These are phyloP conservation scores for Silybum marianum DNA, from an alignment of 129 eudicot genomes.

Conservation along the genomic window DNA sequence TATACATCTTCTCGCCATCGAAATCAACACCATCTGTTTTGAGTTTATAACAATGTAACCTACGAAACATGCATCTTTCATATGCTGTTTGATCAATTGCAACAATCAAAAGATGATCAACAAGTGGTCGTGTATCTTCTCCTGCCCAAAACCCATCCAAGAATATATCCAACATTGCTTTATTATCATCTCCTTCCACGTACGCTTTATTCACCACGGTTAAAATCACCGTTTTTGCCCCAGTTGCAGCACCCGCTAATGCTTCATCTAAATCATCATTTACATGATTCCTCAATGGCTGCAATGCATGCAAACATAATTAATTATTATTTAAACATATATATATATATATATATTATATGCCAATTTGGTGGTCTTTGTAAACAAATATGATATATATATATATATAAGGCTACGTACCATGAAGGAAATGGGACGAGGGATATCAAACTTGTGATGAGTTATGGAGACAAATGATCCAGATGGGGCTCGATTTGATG, in stretches of 20 bases:
- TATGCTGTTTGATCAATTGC: conserved; percentile 58
- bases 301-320: background rate
- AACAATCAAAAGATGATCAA: conserved; percentile 54
- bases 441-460: conserved; percentile 16
- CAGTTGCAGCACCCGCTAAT: conserved; percentile 44
- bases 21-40: conserved; percentile 35
- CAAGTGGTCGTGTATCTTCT: conserved; percentile 48
- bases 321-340: no score
- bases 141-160: conserved; percentile 76
- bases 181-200: conserved; percentile 46
- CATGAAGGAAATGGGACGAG: conserved; percentile 12
- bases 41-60: conserved; percentile 50
- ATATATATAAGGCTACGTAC: background rate
- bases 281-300: conserved; percentile 1
- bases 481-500: conserved; percentile 6
- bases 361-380: background rate
- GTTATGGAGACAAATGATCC: conserved; percentile 15
- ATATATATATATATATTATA: background rate
- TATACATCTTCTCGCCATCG: conserved; percentile 51
- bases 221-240: conserved; percentile 51
- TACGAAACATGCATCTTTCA: conserved; percentile 54
- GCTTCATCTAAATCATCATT: conserved; percentile 53
- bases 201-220: conserved; percentile 64
- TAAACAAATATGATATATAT: background rate
- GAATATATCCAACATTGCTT: conserved; percentile 64